Evolutionary conservation across 2,329 filamentous ascomycete species (phyloP).

Genomic region (Aspergillus spinulosporus): DNA sequence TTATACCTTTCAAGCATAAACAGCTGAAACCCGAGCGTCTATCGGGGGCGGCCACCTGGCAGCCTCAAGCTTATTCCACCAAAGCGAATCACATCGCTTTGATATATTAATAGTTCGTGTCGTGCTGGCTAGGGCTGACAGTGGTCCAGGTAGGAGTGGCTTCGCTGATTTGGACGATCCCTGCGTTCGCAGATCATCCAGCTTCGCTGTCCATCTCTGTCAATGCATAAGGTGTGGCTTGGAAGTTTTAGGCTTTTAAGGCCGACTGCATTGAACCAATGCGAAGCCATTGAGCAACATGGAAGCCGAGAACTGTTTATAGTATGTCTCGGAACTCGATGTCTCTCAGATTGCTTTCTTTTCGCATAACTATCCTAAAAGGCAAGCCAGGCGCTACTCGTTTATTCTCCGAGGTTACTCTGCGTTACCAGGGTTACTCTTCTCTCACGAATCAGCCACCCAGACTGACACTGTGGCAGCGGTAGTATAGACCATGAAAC

Average conservation of each 20-base stretch:
- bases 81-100: neutral
- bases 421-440: neutral
- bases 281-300: too few species aligned
- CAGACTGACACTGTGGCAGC: conserved; percentile 55
- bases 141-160: neutral
- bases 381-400: too few species aligned
- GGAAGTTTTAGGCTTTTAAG: too few species aligned
- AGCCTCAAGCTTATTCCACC: conserved; percentile 1
- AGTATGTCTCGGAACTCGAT: too few species aligned
- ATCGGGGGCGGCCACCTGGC: neutral
- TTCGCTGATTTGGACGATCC: too few species aligned
- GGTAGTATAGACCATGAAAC: conserved; percentile 73
- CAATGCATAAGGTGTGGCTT: too few species aligned
- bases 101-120: conserved; percentile 3
- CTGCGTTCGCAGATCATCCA: too few species aligned
- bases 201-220: too few species aligned
- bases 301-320: too few species aligned
- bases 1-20: neutral
- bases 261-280: too few species aligned
- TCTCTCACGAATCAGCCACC: conserved; percentile 16
- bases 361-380: too few species aligned
- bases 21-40: neutral
- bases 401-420: neutral
- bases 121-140: neutral
- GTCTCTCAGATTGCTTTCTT: too few species aligned